A percentile compares a stretch with the other conserved stretches of the same genome.
phyloP scores from a whole-genome alignment of 257 asterid genomes.

The Lycium ferocissimum region DNA sequence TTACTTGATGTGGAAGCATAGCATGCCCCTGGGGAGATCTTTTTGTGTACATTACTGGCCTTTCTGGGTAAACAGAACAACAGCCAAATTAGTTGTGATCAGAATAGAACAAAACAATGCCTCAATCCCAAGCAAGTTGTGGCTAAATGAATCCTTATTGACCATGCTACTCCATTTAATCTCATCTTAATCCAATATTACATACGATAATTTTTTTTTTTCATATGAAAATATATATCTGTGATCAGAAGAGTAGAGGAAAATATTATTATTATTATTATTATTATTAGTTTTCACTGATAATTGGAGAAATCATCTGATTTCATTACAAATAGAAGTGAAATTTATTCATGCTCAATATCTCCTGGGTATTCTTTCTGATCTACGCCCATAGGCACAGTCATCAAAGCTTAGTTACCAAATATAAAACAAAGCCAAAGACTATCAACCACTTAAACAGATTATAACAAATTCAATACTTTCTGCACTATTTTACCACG shows the following conservation, averaged over 20 bases:
- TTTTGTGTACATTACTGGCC: slow-evolving; percentile 75
- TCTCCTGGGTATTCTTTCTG: neutral
- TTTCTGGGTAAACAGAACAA: slow-evolving; percentile 54
- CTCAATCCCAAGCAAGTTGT: neutral
- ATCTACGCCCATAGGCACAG: neutral
- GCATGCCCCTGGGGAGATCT: slow-evolving; percentile 67
- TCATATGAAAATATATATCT: neutral
- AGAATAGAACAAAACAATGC: neutral
- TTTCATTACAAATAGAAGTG: neutral
- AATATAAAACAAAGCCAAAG: neutral
- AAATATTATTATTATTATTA: neutral
- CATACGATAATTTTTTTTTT: neutral
- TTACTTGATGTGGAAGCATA: slow-evolving; percentile 81
- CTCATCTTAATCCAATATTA: neutral
- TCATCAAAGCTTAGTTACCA: neutral
- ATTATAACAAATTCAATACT: neutral
- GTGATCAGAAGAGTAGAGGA: neutral
- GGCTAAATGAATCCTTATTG: neutral
- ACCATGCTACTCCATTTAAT: neutral
- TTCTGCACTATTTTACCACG: neutral
- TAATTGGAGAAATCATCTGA: neutral
- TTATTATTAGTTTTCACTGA: neutral
- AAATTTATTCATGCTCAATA: neutral
- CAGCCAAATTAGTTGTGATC: neutral
- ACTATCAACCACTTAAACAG: neutral